Percentiles rank a stretch among this genome's conserved stretches.
Evolutionary conservation across 768 basidiomycete species (phyloP).

Genomic region (Erythrobasidium yunnanense): DNA sequence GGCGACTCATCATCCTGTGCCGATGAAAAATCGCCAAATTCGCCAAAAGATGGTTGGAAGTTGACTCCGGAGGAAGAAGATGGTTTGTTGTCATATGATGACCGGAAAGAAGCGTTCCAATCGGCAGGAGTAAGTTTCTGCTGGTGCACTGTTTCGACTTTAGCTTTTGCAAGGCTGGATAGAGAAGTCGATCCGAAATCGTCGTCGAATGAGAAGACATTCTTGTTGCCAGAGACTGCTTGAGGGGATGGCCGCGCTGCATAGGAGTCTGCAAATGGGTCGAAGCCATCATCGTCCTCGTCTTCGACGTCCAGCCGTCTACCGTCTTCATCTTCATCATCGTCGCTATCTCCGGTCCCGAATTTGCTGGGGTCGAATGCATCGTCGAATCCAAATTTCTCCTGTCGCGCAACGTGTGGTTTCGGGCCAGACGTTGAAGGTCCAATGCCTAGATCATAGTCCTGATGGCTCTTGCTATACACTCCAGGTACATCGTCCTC

Average conservation of each 20-base stretch:
- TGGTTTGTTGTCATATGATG: background rate
- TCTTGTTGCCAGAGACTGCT: background rate
- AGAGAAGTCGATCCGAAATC: conserved; percentile 21
- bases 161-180: background rate
- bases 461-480: background rate
- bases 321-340: conserved; percentile 17
- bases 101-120: conserved; percentile 24
- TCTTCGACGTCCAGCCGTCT: background rate
- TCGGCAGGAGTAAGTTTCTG: conserved; percentile 18
- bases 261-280: conserved; percentile 13
- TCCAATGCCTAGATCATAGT: conserved; percentile 13
- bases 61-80: background rate
- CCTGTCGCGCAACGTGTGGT: conserved; percentile 16
- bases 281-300: conserved; percentile 20
- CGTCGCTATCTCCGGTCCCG: conserved; percentile 16
- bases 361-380: conserved; percentile 28
- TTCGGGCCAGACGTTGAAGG: conserved; percentile 26
- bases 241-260: conserved; percentile 7
- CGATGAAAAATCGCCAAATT: conserved; percentile 15
- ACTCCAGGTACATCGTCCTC: conserved; percentile 29
- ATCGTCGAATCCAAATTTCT: conserved; percentile 34
- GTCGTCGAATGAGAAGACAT: conserved; percentile 16
- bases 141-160: background rate
- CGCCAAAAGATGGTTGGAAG: conserved; percentile 7
- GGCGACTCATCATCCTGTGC: background rate